Evolutionary conservation across 2,329 filamentous ascomycete genomes (phyloP).

Genomic region (Talaromyces amestolkiae): DNA sequence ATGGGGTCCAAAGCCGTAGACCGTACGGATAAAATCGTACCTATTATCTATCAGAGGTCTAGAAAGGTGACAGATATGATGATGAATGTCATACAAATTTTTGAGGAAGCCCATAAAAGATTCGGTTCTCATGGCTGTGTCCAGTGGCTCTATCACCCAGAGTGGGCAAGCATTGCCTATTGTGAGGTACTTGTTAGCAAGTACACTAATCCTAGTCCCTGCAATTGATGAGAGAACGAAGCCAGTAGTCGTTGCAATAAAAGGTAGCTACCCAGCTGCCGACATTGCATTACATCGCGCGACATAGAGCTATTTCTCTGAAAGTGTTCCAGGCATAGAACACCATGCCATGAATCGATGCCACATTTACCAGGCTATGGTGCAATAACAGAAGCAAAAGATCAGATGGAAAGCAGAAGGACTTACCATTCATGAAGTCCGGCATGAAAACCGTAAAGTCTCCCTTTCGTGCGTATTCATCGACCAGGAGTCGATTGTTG

Average conservation of each 20-base stretch:
- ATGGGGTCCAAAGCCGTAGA: background rate
- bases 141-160: conserved; percentile 27
- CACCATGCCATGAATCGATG: background rate
- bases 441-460: conserved; percentile 38
- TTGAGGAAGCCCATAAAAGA: conserved; percentile 42
- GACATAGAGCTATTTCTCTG: too few relatives aligned
- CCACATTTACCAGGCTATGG: background rate
- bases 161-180: conserved; percentile 25
- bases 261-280: background rate
- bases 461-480: conserved; percentile 53
- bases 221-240: too few relatives aligned
- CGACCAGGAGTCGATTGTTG: conserved; percentile 55
- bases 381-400: background rate
- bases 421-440: background rate
- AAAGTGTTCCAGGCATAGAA: too few relatives aligned
- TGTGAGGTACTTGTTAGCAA: conserved; percentile 53
- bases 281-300: background rate
- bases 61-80: background rate
- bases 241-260: background rate
- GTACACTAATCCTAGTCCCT: background rate
- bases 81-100: conserved; percentile 37
- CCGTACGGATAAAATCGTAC: background rate
- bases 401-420: background rate
- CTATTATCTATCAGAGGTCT: background rate
- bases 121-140: conserved; percentile 25